Base-by-base conservation (phyloP, 306 rosid species). In the Acacia confusa region DNA sequence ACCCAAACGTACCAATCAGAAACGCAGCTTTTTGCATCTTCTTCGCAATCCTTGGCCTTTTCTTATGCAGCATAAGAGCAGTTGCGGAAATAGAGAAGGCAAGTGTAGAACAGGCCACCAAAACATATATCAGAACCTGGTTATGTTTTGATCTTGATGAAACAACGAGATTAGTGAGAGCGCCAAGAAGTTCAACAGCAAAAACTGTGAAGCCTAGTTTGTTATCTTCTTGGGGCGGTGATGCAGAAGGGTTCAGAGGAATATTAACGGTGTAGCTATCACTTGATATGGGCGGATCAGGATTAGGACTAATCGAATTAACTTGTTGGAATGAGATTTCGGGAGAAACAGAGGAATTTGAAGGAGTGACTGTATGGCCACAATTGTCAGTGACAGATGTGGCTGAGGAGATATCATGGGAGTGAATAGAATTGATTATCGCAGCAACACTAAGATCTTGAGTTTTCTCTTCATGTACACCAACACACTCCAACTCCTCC, bases 1-100 rank as follows among this genome's bases (percentile, higher is more conserved):
- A 72, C 9, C 64, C 77, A 19, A 72, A 72, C 14, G 44, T 24
- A 9, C 77, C 77, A 28, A 48, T 48, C 44, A 72, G 28, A 72
- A 72, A 72, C 9, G 63, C 77, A 16, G 14, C 77, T 15, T 68
- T 19, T 38, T 68, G 72, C 30, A 36, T 22, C 34, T 4, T 41
- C 41, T 30, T 30, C 11, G 69, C n/a, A 15, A 15, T 14, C 2
- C 0, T 6, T 0, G 40, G 69, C 69, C 10, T 64, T 64, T 30
- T 64, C 40, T 28, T 64, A 64, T 12, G 43, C 1, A 72, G 17
- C 9, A 30, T 8, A 6, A 28, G 16, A 30, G 63, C 64, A 16
- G 77, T 19, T 47, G 63, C 28, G 30, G 63, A 72, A 47, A 72
- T 32, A 30, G 14, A 34, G 17, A 72, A 72, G 13, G 77, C 77